These are phyloP conservation scores for Dactylellina haptotyla DNA, from an alignment of 2,329 filamentous ascomycete genomes.

Conservation along the genomic window DNA sequence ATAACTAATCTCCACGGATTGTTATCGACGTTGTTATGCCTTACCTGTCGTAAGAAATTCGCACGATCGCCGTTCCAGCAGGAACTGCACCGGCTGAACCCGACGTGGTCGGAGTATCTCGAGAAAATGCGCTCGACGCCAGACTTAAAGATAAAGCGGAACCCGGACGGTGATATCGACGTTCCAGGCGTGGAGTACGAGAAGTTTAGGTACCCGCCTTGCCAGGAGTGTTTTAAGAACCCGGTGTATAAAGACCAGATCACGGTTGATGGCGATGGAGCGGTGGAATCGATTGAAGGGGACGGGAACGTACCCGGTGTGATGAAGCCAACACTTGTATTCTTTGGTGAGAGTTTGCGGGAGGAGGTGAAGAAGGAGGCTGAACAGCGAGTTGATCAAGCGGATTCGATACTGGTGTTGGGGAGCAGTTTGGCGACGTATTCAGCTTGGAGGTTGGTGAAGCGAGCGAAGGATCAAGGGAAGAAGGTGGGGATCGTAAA, in stretches of 20 bases:
- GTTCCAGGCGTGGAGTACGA: slow-evolving; percentile 86
- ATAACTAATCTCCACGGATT: slow-evolving; percentile 93
- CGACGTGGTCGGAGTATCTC: slow-evolving; percentile 82
- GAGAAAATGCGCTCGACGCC: slow-evolving; percentile 73
- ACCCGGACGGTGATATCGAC: slow-evolving; percentile 95
- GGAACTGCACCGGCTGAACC: slow-evolving; percentile 80
- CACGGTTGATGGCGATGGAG: slow-evolving; percentile 80
- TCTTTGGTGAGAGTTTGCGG: slow-evolving; percentile 93
- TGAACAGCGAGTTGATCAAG: slow-evolving; percentile 80
- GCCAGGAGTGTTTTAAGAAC: slow-evolving; percentile 78
- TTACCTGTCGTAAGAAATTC: slow-evolving; percentile 78
- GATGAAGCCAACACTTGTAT: slow-evolving; percentile 90
- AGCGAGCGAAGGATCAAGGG: slow-evolving; percentile 79
- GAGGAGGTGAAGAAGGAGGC: slow-evolving; percentile 76
- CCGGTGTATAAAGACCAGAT: slow-evolving; percentile 69
- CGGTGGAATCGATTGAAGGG: slow-evolving; percentile 61
- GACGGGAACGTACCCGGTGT: slow-evolving; percentile 74
- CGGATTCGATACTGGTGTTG: slow-evolving; percentile 78
- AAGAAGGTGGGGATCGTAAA: slow-evolving; percentile 91
- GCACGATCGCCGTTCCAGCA: slow-evolving; percentile 79
- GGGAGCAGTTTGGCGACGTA: slow-evolving; percentile 94
- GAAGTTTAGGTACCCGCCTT: slow-evolving; percentile 90
- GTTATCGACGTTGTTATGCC: slow-evolving; percentile 81
- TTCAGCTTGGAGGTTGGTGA: slow-evolving; percentile 89
- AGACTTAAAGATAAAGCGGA: slow-evolving; percentile 78